Evolutionary conservation across 106 monocot genomes (phyloP), one percentile per base, ranked within the genome.

Genomic region (Dactylorhiza incarnata): DNA sequence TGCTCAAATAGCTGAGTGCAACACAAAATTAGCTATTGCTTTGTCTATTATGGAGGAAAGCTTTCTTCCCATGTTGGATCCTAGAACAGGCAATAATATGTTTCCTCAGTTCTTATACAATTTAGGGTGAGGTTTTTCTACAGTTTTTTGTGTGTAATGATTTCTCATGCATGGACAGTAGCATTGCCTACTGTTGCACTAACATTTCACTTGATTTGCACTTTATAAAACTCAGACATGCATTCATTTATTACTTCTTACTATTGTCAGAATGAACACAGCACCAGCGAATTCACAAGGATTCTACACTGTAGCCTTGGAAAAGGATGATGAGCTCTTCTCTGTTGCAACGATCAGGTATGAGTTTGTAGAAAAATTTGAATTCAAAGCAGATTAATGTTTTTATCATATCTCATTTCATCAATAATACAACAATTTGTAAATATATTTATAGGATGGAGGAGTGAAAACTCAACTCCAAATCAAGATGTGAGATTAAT

Each of bases 311-410:
- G 51, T 87, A 43, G 87, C 84, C 49, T 79, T 93, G 83, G 93
- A 90, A 76, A 87, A 85, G 76, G 77, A 75, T 80, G 93, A 93
- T 71, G 77, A 84, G 63, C 69, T 93, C 15, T 76, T 93, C 26
- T 87, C 89, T 76, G 90, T 87, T 45, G 93, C 93, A 73, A 80
- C 87, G 20, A 85, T 93, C 76, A 93, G 93, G 93, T 93, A 86
- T 19, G 62, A 14, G 7, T 69, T 55, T 49, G 71, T n/a, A n/a
- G 56, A 5, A 56, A 56, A 56, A 20, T 17, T n/a, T n/a, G n/a
- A n/a, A n/a, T n/a, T n/a, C n/a, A n/a, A n/a, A n/a, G n/a, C n/a
- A n/a, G n/a, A n/a, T n/a, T n/a, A n/a, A n/a, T n/a, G n/a, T n/a
- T n/a, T n/a, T n/a, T n/a, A n/a, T n/a, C n/a, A n/a, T n/a, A n/a